Evolutionary conservation across 768 basidiomycete genomes (phyloP), one percentile per base, ranked within the genome.

Genomic region (Boletus tomentosulus): DNA sequence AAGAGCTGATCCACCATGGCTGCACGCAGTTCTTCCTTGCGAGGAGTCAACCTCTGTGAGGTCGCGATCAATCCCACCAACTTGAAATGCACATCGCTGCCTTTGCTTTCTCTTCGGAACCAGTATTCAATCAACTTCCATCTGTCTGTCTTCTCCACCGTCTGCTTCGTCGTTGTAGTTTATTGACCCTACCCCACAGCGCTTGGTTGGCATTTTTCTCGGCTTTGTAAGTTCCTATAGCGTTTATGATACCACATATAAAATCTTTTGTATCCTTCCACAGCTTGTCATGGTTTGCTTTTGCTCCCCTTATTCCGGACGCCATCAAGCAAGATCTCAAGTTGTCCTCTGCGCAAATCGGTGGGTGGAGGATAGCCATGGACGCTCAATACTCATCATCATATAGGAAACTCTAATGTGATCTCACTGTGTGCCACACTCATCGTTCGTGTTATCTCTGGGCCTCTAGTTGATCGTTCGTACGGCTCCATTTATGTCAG

Each of bases 251-350:
- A 24, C 6, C 2, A 4, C 15, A 13, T 72, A 25, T 44, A 41
- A 8, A 34, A 24, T 37, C 24, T 28, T 39, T 24, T 25, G 15
- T 34, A 24, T 39, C 15, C 12, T 30, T 24, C 10, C 22, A 12
- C 48, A 73, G 73, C 42, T 49, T 74, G 27, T 71, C 72, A 1
- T 78, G 82, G 83, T 83, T 84, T 53, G 81, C 82, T 1, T 84
- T 85, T 59, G 73, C 82, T n/a, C 82, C 83, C 0, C 75, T 84
- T 15, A 75, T 82, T 34, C 79, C 81, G 0, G 78, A 80, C 9
- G 79, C 74, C 30, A 83, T 85, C 67, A 76, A 75, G 57, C 59
- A 63, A 25, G 82, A 84, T 65, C 72, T 84, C 53, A 66, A 75
- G 2, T 68, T 85, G 24, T 77, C 78, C 4, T 57, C 71, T 9